phyloP scores from a whole-genome alignment of 208 protist genomes.

The Giardia muris region DNA sequence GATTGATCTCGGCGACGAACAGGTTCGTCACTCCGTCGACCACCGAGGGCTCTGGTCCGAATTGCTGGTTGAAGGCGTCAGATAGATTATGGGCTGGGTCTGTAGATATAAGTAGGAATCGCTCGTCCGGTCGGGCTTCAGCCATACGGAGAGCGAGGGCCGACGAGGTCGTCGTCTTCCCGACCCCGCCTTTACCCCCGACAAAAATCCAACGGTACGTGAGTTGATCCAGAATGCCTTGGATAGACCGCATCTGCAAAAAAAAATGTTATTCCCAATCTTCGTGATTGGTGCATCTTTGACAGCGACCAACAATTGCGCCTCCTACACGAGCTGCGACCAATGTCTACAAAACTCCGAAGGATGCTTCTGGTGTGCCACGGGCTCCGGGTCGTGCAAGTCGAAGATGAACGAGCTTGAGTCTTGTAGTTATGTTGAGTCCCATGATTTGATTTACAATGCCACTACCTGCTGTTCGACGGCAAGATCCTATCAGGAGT shows the following conservation, averaged over 20 bases:
- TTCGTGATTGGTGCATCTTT: no score
- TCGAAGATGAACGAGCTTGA: no score
- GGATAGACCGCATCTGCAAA: not conserved
- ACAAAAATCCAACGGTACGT: conserved; percentile 63
- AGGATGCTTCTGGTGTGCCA: no score
- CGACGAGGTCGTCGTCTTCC: conserved; percentile 78
- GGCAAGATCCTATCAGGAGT: not conserved
- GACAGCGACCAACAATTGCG: no score
- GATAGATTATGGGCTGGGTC: conserved; percentile 93
- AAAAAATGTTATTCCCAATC: no score
- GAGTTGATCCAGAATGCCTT: not conserved
- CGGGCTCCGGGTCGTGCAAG: no score
- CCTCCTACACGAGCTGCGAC: no score
- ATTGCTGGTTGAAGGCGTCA: conserved; percentile 85
- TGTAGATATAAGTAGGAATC: conserved; percentile 83
- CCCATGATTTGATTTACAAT: not conserved
- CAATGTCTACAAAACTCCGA: no score
- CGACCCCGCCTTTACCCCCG: conserved; percentile 84
- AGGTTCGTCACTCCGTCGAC: conserved; percentile 72
- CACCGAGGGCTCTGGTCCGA: conserved; percentile 58
- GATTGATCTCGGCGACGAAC: conserved; percentile 77
- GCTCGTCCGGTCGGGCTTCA: conserved; percentile 42
- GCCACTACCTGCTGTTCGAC: not conserved
- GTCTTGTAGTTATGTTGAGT: not conserved
- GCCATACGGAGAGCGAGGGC: conserved; percentile 69